Conservation (phyloP, 2,329 filamentous ascomycete species). For the Dactylella cylindrospora region DNA sequence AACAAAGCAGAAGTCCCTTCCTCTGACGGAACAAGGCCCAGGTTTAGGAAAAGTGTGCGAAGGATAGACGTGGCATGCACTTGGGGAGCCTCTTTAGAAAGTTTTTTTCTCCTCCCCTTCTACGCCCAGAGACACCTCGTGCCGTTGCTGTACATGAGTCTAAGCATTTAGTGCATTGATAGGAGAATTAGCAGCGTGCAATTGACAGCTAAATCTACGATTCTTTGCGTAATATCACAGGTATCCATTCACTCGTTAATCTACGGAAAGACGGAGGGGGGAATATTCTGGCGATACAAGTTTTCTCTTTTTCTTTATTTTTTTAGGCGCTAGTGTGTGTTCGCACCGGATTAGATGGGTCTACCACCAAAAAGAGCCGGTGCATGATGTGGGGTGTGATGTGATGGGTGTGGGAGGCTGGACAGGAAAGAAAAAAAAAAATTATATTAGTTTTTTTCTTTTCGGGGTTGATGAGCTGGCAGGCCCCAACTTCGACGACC, state of each 20-base stretch:
- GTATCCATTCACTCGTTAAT: no score
- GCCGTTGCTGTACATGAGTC: conserved; percentile 2
- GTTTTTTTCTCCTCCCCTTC: no score
- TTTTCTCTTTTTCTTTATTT: not conserved
- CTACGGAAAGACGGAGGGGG: no score
- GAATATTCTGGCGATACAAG: no score
- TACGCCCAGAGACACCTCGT: conserved; percentile 1
- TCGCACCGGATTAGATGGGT: not conserved
- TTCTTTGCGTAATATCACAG: no score
- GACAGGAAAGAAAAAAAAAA: conserved; percentile 8
- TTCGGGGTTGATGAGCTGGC: conserved; percentile 43
- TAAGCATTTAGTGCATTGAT: conserved; percentile 8
- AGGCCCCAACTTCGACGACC: conserved; percentile 36
- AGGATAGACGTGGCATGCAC: conserved; percentile 36
- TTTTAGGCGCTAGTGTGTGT: not conserved
- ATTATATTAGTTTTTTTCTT: no score
- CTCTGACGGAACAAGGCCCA: conserved; percentile 11
- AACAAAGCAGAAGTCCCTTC: conserved; percentile 21
- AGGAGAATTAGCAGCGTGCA: conserved; percentile 20
- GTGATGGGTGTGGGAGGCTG: conserved; percentile 34
- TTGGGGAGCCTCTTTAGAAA: no score
- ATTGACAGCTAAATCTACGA: no score
- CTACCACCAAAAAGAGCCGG: no score
- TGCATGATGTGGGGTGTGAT: conserved; percentile 40
- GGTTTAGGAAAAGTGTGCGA: conserved; percentile 13